Evolutionary conservation across 257 asterid species (phyloP).

Genomic region (Ehretia macrophylla): DNA sequence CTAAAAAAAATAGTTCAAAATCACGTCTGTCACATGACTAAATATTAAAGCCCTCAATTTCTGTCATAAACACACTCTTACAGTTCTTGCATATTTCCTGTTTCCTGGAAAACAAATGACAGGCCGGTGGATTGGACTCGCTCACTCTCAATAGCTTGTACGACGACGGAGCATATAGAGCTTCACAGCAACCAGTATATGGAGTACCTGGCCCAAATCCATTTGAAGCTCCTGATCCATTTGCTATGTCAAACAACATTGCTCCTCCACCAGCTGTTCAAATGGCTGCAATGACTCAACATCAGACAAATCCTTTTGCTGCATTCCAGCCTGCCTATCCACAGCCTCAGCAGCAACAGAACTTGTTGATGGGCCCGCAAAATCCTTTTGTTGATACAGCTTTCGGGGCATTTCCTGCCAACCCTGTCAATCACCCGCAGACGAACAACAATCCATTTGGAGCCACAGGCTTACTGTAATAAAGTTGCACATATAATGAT

Average conservation of each 20-base stretch:
- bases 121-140: constrained; percentile 97
- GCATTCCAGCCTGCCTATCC: constrained; percentile 62
- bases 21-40: no score
- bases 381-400: constrained; percentile 81
- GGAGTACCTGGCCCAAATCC: constrained; percentile 94
- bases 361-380: constrained; percentile 41
- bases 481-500: constrained; percentile 20
- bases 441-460: constrained; percentile 72
- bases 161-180: constrained; percentile 86
- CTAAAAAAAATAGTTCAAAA: no score
- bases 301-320: constrained; percentile 72
- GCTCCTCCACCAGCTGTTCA: constrained; percentile 55
- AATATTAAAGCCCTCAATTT: no score
- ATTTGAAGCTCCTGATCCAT: constrained; percentile 74
- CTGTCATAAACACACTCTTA: no score
- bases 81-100: background rate
- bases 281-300: constrained; percentile 40
- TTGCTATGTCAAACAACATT: constrained; percentile 42
- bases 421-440: constrained; percentile 45
- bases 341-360: constrained; percentile 45
- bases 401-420: constrained; percentile 55
- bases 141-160: constrained; percentile 78
- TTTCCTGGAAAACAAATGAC: constrained; percentile 18
- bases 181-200: constrained; percentile 79
- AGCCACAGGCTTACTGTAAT: constrained; percentile 52